Conservation (phyloP, 2,329 filamentous ascomycete genomes). For the Aciculosporium take region DNA sequence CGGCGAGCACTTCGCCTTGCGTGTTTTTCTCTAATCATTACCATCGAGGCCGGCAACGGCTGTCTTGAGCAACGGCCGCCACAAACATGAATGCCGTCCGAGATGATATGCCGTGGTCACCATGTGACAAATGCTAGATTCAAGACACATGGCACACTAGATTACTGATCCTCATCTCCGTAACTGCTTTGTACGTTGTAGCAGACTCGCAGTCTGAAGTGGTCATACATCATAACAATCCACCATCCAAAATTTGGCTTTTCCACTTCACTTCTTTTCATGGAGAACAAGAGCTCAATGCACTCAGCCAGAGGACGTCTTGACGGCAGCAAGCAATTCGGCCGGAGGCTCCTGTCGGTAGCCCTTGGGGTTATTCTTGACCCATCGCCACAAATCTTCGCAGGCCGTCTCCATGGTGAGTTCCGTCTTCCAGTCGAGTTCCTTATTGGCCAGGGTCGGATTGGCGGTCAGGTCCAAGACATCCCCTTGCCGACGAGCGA, state of each 20-base stretch:
- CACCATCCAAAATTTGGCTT: not conserved
- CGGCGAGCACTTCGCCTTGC: too few species aligned
- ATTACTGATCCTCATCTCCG: not conserved
- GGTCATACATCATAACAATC: not conserved
- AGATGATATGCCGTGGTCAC: too few species aligned
- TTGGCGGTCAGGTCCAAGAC: conserved; percentile 92
- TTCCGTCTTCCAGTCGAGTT: conserved; percentile 86
- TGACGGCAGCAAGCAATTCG: conserved; percentile 55
- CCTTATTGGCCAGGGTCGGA: conserved; percentile 70
- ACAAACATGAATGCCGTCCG: too few species aligned
- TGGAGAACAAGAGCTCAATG: not conserved
- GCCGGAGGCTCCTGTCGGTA: conserved; percentile 86
- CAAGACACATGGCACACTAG: not conserved
- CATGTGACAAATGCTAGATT: too few species aligned
- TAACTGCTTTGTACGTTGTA: not conserved
- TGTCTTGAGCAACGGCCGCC: too few species aligned
- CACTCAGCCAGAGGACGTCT: conserved; percentile 21
- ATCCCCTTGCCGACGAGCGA: conserved; percentile 68
- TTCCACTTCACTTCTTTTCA: not conserved
- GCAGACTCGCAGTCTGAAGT: not conserved
- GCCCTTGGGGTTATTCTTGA: conserved; percentile 87
- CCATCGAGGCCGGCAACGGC: too few species aligned
- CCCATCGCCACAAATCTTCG: conserved; percentile 92
- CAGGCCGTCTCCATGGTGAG: conserved; percentile 85
- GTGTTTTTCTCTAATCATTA: too few species aligned